Evolutionary conservation across 768 basidiomycete genomes (phyloP).

Genomic region (Kwoniella sp.): DNA sequence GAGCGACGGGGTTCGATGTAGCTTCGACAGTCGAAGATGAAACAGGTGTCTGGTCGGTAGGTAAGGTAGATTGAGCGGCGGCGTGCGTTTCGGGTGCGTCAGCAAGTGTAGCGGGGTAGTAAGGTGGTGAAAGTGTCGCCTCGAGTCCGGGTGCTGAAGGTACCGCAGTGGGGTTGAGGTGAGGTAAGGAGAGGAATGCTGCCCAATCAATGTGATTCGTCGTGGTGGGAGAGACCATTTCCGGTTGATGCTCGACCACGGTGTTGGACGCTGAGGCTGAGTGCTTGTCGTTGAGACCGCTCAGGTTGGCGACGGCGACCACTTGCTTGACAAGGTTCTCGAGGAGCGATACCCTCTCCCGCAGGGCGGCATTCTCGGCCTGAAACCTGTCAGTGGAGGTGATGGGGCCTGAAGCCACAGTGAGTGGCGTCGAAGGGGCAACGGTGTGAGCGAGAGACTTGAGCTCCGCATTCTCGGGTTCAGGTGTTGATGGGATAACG

Average conservation of each 20-base stretch:
- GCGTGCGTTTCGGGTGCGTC: not conserved
- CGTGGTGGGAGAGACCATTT: constrained; percentile 3
- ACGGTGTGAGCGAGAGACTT: not conserved
- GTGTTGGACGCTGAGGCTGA: not conserved
- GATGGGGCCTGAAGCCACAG: not conserved
- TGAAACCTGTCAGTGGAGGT: constrained; percentile 13
- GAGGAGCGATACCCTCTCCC: constrained; percentile 38
- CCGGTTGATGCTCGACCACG: not conserved
- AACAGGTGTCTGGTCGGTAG: not conserved
- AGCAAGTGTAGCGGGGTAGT: constrained; percentile 15
- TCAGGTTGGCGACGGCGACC: constrained; percentile 40
- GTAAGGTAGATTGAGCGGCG: constrained; percentile 8
- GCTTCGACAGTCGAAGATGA: constrained; percentile 8
- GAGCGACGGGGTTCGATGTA: constrained; percentile 39
- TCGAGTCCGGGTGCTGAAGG: constrained; percentile 18
- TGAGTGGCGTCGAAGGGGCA: not conserved
- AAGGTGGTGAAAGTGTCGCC: constrained; percentile 21
- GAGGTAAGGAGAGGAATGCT: constrained; percentile 15
- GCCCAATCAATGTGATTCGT: constrained; percentile 20
- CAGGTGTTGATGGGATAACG: constrained; percentile 16
- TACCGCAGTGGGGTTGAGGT: not conserved
- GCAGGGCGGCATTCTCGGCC: constrained; percentile 38
- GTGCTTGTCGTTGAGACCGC: constrained; percentile 7
- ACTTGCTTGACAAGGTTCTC: constrained; percentile 47
- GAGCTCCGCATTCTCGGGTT: not conserved